Percentiles rank a stretch among this genome's conserved stretches.
These are phyloP conservation scores for Artemisia argyi DNA, from an alignment of 129 eudicot genomes.

Conservation along the genomic window DNA sequence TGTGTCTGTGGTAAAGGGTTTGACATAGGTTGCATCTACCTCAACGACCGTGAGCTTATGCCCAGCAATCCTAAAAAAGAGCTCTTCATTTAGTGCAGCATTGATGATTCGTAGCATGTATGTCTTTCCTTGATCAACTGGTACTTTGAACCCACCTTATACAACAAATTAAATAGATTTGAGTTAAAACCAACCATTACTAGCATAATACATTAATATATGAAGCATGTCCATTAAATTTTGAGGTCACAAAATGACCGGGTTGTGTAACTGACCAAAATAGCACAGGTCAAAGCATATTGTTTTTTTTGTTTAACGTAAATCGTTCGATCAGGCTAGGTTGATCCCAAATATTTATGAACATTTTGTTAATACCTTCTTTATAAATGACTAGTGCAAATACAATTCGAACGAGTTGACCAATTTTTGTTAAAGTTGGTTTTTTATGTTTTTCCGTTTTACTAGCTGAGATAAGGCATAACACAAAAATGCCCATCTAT, in stretches of 20 bases:
- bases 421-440: no score
- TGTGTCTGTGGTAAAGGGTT: conserved; percentile 60
- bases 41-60: conserved; percentile 71
- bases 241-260: background rate
- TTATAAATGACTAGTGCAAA: no score
- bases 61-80: conserved; percentile 66
- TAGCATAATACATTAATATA: no score
- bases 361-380: background rate
- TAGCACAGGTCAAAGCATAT: background rate
- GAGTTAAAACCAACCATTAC: background rate
- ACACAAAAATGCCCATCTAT: background rate
- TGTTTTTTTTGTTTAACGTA: background rate
- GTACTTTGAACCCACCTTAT: conserved; percentile 55
- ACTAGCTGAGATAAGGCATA: background rate
- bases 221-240: background rate
- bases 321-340: background rate
- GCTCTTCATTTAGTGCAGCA: conserved; percentile 81
- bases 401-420: no score
- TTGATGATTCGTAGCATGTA: conserved; percentile 67
- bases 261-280: background rate
- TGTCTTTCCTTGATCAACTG: conserved; percentile 58
- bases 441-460: no score
- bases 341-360: background rate
- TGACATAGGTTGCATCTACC: conserved; percentile 70
- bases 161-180: background rate